Evolutionary conservation across 352 stramenopile genomes (phyloP).

Genomic region (Globisporangium viniferum): DNA sequence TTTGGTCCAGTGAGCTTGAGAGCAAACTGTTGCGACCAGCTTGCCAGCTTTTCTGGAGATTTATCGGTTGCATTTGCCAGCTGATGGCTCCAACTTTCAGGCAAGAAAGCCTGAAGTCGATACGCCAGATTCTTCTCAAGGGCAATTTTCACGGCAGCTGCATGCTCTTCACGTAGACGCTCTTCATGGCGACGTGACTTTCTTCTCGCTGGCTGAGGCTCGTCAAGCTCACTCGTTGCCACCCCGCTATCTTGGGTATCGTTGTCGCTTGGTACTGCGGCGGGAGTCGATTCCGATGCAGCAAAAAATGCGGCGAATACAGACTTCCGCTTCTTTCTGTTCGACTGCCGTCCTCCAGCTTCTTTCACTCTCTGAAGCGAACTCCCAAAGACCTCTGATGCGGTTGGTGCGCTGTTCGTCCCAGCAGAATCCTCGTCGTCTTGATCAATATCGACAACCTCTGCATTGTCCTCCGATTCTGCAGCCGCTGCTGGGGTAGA

Average conservation of each 20-base stretch:
- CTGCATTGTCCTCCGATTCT: not conserved
- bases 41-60: conserved; percentile 5
- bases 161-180: conserved; percentile 63
- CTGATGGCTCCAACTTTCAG: conserved; percentile 11
- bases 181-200: conserved; percentile 71
- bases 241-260: conserved; percentile 40
- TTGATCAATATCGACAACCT: not conserved
- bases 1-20: conserved; percentile 26
- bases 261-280: conserved; percentile 28
- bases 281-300: not conserved
- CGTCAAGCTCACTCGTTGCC: conserved; percentile 24
- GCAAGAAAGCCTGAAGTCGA: conserved; percentile 43
- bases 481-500: not conserved
- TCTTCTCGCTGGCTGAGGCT: conserved; percentile 30
- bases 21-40: conserved; percentile 26
- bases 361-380: not conserved
- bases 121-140: conserved; percentile 62
- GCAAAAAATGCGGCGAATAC: conserved; percentile 5
- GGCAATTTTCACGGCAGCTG: conserved; percentile 53
- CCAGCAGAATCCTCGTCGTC: not conserved
- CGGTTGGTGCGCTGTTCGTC: too few relatives aligned
- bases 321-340: conserved; percentile 9
- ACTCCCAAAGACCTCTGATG: not conserved
- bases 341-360: not conserved
- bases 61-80: conserved; percentile 10